A percentile compares a stretch with the other conserved stretches of the same genome.
phyloP scores from a whole-genome alignment of 2,329 filamentous ascomycete genomes.

The Trichophyton simii region DNA sequence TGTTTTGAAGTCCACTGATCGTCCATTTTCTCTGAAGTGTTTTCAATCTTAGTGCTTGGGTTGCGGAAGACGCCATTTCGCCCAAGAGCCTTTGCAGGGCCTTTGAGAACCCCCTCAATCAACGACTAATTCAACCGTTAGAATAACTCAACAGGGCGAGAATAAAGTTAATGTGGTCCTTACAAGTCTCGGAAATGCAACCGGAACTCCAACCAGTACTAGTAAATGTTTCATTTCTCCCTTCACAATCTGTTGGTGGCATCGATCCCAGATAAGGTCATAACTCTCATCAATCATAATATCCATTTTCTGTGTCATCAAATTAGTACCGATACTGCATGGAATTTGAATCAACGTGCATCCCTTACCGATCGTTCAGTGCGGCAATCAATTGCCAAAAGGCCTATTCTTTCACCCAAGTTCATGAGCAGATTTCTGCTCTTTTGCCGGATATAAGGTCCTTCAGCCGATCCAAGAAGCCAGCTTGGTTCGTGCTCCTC shows the following conservation, averaged over 20 bases:
- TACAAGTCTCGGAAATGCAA: conserved; percentile 66
- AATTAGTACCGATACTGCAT: neutral
- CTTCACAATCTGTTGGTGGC: conserved; percentile 67
- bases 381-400: conserved; percentile 79
- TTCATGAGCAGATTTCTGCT: conserved; percentile 79
- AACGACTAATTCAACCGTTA: conserved; percentile 44
- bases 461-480: conserved; percentile 65
- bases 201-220: conserved; percentile 71
- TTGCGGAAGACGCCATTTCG: conserved; percentile 66
- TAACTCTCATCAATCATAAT: conserved; percentile 71
- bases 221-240: conserved; percentile 83
- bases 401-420: conserved; percentile 63
- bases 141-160: conserved; percentile 17
- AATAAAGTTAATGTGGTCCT: conserved; percentile 26
- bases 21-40: conserved; percentile 80
- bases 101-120: conserved; percentile 61
- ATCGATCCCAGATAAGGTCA: conserved; percentile 73
- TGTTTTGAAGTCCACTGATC: conserved; percentile 97
- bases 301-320: conserved; percentile 47
- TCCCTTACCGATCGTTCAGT: conserved; percentile 61
- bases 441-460: conserved; percentile 78
- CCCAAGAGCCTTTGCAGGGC: conserved; percentile 77
- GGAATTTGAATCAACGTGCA: neutral
- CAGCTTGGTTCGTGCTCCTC: conserved; percentile 80
- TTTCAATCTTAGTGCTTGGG: conserved; percentile 79